Evolutionary conservation across 2,329 filamentous ascomycete genomes (phyloP).

Genomic region (Rutstroemia sp.): DNA sequence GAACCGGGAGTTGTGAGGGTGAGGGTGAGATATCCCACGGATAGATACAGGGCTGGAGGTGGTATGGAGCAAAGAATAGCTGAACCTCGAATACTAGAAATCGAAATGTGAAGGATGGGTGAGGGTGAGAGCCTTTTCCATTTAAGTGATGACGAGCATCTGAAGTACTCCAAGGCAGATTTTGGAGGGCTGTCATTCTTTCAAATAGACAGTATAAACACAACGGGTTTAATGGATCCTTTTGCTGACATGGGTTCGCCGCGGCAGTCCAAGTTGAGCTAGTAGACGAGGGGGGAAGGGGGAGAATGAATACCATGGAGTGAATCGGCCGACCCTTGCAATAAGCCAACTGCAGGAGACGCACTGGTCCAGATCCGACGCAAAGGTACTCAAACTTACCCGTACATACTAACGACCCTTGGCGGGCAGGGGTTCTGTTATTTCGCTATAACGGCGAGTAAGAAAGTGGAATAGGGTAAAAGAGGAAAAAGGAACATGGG

Average conservation of each 20-base stretch:
- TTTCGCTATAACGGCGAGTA: neutral
- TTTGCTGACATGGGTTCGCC: slow-evolving; percentile 1
- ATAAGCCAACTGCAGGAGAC: slow-evolving; percentile 10
- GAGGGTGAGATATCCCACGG: neutral
- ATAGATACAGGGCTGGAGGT: neutral
- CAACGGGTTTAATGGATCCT: slow-evolving; percentile 1
- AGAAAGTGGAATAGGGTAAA: neutral
- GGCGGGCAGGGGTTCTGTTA: neutral
- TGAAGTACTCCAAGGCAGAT: slow-evolving; percentile 9
- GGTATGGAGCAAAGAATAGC: slow-evolving; percentile 3
- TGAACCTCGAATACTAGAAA: neutral
- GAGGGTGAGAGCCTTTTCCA: neutral
- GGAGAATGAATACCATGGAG: slow-evolving; percentile 1
- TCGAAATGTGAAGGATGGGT: slow-evolving; percentile 6
- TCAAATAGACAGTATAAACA: slow-evolving; percentile 9
- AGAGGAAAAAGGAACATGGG: neutral
- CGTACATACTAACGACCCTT: neutral
- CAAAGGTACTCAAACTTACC: slow-evolving; percentile 1
- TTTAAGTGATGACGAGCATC: slow-evolving; percentile 3
- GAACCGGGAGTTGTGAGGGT: neutral
- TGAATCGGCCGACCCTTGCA: slow-evolving; percentile 3
- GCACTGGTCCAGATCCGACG: slow-evolving; percentile 3
- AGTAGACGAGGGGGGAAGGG: neutral
- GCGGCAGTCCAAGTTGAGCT: slow-evolving; percentile 3
- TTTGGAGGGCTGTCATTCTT: slow-evolving; percentile 2